Evolutionary conservation across 805 yeast genomes (phyloP), one percentile per base, ranked within the genome.

Genomic region (Kluyveromyces starmeri): DNA sequence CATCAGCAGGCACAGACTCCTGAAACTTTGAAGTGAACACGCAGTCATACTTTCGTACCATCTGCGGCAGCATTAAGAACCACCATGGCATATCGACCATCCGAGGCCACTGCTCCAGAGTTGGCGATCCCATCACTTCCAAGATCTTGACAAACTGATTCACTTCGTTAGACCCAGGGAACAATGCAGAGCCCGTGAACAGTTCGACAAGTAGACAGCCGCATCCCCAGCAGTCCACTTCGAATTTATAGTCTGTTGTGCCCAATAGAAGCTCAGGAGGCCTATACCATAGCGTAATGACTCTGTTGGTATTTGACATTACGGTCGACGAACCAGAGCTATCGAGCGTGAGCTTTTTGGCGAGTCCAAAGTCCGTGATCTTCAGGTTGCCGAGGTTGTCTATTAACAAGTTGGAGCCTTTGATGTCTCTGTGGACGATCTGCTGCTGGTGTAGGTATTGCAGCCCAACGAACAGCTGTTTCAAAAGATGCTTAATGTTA

Each of bases 211-310:
- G 62, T 17, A 92, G 64, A 61, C 97, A 92, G 2, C 98, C 98
- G 41, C 85, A 78, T 0, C 97, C 96, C 98, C 98, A 92, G 45
- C 85, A 77, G 53, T 92, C 98, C 7, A 92, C 92, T 47, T 83
- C 95, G 26, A 85, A 62, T 0, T 88, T 92, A 58, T 92, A 92
- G 39, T 77, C 78, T 0, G 97, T 88, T 0, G 95, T 77, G 1
- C 98, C 98, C 38, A 92, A 59, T 24, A 92, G 62, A 20, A 92
- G 67, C 56, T 89, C 98, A 0, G 97, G 97, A 1, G 98, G 98
- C 39, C 98, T 71, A 56, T 92, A 89, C 98, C 98, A 92, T 24
- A 92, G 64, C 0, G 98, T 92, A 35, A 92, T 92, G 26, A 92
- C 97, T 37, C 98, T 64, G 55, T 92, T 92, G 2, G 98, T 89